Percentiles rank a stretch among this genome's conserved stretches.
Evolutionary conservation across 768 basidiomycete genomes (phyloP).

Genomic region (Panus rudis): DNA sequence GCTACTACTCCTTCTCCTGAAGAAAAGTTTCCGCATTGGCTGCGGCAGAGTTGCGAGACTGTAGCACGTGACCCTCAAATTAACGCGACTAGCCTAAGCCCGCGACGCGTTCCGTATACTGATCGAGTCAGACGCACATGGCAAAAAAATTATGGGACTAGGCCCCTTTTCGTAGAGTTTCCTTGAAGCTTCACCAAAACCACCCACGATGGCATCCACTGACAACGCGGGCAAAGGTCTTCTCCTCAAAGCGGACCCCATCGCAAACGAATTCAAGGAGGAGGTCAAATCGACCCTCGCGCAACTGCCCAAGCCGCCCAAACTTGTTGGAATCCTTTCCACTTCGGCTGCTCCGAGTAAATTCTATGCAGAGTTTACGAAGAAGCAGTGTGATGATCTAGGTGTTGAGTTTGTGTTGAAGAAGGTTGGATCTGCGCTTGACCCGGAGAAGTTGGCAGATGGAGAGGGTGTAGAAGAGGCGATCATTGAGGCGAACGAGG

Average conservation of each 20-base stretch:
- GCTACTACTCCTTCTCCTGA: no score
- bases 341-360: constrained; percentile 76
- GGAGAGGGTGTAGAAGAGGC: constrained; percentile 94
- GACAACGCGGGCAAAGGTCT: constrained; percentile 54
- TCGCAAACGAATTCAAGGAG: constrained; percentile 62
- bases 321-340: constrained; percentile 86
- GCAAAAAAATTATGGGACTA: no score
- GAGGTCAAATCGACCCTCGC: constrained; percentile 52
- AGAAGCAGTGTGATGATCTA: constrained; percentile 82
- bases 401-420: constrained; percentile 84
- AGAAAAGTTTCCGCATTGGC: no score
- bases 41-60: no score
- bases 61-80: no score
- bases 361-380: constrained; percentile 85
- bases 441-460: constrained; percentile 44
- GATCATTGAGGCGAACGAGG: constrained; percentile 92
- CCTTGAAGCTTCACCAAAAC: no score
- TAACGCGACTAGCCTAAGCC: no score
- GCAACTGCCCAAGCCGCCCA: constrained; percentile 41
- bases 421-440: constrained; percentile 56
- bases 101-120: no score
- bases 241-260: constrained; percentile 70
- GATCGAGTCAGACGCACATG: no score
- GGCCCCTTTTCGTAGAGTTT: no score
- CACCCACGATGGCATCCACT: constrained; percentile 19